Evolutionary conservation across 2,329 filamentous ascomycete species (phyloP), one percentile per base, ranked within the genome.

Genomic region (Stemphylium vesicarium): DNA sequence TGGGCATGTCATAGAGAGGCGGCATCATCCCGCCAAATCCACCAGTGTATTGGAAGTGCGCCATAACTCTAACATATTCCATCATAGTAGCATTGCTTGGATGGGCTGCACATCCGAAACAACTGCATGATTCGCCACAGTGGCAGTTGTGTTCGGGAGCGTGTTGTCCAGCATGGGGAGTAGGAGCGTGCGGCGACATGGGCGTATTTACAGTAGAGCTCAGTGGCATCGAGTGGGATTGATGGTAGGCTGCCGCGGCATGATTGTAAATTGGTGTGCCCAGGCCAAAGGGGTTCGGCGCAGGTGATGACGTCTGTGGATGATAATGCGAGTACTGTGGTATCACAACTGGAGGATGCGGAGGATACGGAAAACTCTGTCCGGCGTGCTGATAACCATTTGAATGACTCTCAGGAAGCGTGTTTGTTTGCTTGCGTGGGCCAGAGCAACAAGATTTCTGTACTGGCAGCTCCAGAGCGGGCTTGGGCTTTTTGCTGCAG

Each of bases 91-190:
- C 80, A 62, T 90, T 90, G 66, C 86, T 88, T 11, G 88, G 86
- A 69, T 90, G 87, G 2, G 84, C 84, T 4, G 85, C 81, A 68
- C 88, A 91, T 10, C 87, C 88, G 32, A 90, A 77, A 66, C 88
- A 91, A 61, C 86, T 82, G 61, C 88, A 91, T 24, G 78, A 78
- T 49, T 87, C 84, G 16, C 88, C 88, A 66, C 88, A 91, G 42
- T 79, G 79, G 64, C 88, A 91, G 20, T 79, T 77, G 58, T 84
- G 80, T 35, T 73, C 75, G 2, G 62, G 64, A 49, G 73, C 77
- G 42, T 78, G 66, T 42, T 60, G 64, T 13, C 44, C 52, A 76
- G 53, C 70, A 40, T 77, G 65, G 18, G 57, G 55, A 11, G 49
- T 45, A 77, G 48, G 69, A 16, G 46, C 24, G 76, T 64, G 59